Conservation (phyloP, 768 basidiomycete genomes). For the Rhodotorula kratochvilovae region DNA sequence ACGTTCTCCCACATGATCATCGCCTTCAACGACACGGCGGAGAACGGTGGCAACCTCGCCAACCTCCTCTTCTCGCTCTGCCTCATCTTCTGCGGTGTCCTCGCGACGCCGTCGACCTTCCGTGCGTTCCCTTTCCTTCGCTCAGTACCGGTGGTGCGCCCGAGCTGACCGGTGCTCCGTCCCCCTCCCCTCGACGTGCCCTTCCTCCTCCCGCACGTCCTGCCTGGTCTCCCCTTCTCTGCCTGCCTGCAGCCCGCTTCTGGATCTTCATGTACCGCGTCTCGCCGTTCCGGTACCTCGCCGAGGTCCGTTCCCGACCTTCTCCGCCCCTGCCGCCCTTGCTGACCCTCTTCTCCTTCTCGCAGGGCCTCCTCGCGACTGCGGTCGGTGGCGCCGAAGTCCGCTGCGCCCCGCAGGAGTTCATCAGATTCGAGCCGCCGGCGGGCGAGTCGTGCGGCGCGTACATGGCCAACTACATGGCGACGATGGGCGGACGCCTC, state of each 20-base stretch:
- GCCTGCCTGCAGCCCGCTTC: background rate
- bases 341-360: too few species aligned
- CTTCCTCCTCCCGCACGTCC: too few species aligned
- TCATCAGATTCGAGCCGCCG: conserved; percentile 34
- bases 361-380: conserved; percentile 44
- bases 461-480: conserved; percentile 33
- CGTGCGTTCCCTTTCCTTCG: too few species aligned
- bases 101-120: conserved; percentile 31
- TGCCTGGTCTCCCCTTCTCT: background rate
- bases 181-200: too few species aligned
- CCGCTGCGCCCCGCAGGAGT: conserved; percentile 13
- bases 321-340: too few species aligned
- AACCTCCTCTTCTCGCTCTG: conserved; percentile 51
- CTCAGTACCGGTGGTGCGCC: too few species aligned
- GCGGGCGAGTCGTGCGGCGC: conserved; percentile 26
- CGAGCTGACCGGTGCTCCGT: too few species aligned
- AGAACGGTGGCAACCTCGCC: conserved; percentile 50
- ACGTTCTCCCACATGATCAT: conserved; percentile 49
- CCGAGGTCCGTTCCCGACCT: conserved; percentile 47
- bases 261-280: conserved; percentile 50
- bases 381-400: conserved; percentile 21
- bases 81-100: conserved; percentile 52
- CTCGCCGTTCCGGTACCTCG: conserved; percentile 24
- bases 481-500: conserved; percentile 28
- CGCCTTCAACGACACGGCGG: conserved; percentile 48